A percentile compares a stretch with the other conserved stretches of the same genome.
These are phyloP conservation scores for Epichloe gansuensis DNA, from an alignment of 2,329 filamentous ascomycete genomes.

Conservation along the genomic window DNA sequence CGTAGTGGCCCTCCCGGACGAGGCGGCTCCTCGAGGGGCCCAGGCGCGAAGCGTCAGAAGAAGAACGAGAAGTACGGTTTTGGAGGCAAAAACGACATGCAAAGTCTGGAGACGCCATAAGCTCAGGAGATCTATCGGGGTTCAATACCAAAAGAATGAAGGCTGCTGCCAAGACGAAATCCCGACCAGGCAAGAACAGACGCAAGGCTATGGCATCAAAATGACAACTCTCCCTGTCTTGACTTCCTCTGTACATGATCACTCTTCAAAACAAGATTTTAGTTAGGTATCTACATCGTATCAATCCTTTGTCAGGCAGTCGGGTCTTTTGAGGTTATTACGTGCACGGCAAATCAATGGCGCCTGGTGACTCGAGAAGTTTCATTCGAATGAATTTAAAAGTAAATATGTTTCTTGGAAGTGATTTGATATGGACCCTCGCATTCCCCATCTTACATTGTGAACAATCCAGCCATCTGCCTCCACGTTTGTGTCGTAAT, in stretches of 20 bases:
- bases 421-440: too few relatives aligned
- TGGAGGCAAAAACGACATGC: constrained; percentile 85
- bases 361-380: too few relatives aligned
- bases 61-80: constrained; percentile 93
- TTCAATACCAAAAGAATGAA: constrained; percentile 85
- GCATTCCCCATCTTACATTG: too few relatives aligned
- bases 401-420: too few relatives aligned
- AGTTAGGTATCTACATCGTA: neutral
- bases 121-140: constrained; percentile 65
- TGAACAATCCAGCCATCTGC: neutral
- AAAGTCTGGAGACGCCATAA: constrained; percentile 83
- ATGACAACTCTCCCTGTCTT: constrained; percentile 5
- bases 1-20: constrained; percentile 27
- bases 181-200: constrained; percentile 39
- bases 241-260: neutral
- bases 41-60: constrained; percentile 64
- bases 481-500: neutral
- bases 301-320: neutral
- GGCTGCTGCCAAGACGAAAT: constrained; percentile 31
- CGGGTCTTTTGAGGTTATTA: too few relatives aligned
- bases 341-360: too few relatives aligned
- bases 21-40: constrained; percentile 7
- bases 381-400: too few relatives aligned
- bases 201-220: constrained; percentile 30
- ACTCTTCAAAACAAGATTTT: neutral